Conservation (phyloP, 2,329 filamentous ascomycete genomes). For the Fusarium solani-melongenae region DNA sequence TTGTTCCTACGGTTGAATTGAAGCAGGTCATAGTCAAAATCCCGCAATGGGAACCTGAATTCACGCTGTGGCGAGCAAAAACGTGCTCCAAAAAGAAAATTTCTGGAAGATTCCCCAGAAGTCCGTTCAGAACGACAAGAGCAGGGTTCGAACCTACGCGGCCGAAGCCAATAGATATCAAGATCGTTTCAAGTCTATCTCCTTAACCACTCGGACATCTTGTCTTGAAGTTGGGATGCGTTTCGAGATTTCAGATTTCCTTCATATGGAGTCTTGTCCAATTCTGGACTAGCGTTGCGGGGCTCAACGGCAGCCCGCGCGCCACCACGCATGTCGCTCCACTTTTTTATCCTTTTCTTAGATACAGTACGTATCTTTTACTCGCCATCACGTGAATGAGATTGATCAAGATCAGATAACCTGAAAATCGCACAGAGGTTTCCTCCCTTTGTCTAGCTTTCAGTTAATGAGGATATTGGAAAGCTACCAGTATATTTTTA, state of each 20-base stretch:
- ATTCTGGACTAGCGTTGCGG: background rate
- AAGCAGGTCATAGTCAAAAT: background rate
- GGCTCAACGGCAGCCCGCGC: background rate
- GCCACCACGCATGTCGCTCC: background rate
- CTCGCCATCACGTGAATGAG: background rate
- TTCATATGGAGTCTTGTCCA: background rate
- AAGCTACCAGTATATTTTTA: no score
- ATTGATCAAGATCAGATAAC: background rate
- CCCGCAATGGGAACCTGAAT: background rate
- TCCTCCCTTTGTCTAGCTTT: no score
- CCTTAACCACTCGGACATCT: constrained; percentile 24
- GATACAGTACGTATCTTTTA: background rate
- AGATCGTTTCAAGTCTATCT: constrained; percentile 8
- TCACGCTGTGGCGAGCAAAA: background rate
- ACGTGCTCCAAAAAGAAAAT: background rate
- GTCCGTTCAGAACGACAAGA: background rate
- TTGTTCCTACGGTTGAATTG: background rate
- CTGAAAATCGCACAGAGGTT: background rate
- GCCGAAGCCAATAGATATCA: constrained; percentile 9
- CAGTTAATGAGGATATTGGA: no score
- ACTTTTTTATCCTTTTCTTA: background rate
- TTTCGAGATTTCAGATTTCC: background rate
- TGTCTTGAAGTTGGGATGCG: background rate
- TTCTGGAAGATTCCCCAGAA: background rate
- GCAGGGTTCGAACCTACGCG: constrained; percentile 17